A percentile compares a stretch with the other conserved stretches of the same genome.
Conservation (phyloP, 192 early-diverging fungal species). For the Radiomyces spectabilis region DNA sequence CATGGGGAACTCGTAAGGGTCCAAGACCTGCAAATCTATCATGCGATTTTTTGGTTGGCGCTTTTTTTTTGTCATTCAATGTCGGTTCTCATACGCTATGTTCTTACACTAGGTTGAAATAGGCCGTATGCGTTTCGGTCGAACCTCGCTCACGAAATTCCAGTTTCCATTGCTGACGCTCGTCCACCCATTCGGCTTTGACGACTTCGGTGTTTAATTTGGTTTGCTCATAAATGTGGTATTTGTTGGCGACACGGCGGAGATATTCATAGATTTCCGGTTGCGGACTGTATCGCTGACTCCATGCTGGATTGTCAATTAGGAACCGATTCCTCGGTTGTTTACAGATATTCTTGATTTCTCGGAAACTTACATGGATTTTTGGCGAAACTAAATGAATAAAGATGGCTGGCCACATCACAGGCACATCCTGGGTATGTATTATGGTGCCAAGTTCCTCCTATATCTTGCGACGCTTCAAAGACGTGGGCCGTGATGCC, state of each 20-base stretch:
- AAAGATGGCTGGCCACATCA: slow-evolving; percentile 33
- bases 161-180: slow-evolving; percentile 29
- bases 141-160: neutral
- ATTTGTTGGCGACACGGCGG: slow-evolving; percentile 21
- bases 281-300: slow-evolving; percentile 20
- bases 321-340: neutral
- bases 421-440: slow-evolving; percentile 35
- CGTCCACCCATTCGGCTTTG: slow-evolving; percentile 24
- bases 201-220: slow-evolving; percentile 30
- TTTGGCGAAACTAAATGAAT: slow-evolving; percentile 30
- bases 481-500: slow-evolving; percentile 32
- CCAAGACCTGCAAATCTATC: slow-evolving; percentile 38
- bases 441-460: slow-evolving; percentile 44
- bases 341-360: neutral
- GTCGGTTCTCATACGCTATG: neutral
- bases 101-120: slow-evolving; percentile 22
- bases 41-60: neutral
- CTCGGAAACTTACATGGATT: slow-evolving; percentile 20
- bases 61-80: too few relatives aligned
- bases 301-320: slow-evolving; percentile 21
- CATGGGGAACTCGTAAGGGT: slow-evolving; percentile 34
- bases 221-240: slow-evolving; percentile 29
- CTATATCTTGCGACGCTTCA: slow-evolving; percentile 38
- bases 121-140: neutral
- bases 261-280: slow-evolving; percentile 36